Evolutionary conservation across 495 filamentous ascomycete species (phyloP).

Genomic region (Beverwykella pulmonaria): DNA sequence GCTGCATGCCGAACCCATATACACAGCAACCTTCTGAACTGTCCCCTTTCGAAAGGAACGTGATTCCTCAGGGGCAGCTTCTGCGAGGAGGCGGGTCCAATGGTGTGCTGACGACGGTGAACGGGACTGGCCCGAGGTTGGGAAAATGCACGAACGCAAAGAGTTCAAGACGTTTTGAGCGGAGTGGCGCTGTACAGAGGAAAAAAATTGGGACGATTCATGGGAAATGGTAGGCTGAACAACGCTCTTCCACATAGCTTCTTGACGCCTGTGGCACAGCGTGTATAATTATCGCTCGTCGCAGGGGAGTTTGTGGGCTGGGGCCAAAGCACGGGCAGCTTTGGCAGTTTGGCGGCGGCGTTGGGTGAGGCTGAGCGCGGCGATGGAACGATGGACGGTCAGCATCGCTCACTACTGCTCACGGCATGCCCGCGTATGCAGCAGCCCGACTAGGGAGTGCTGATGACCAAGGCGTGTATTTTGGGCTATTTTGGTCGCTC

Average conservation of each 20-base stretch:
- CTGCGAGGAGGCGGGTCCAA: no score
- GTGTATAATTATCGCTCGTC: not conserved
- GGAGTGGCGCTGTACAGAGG: no score
- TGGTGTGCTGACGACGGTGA: no score
- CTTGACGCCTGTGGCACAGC: not conserved
- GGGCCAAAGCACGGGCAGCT: not conserved
- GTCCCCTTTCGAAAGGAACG: not conserved
- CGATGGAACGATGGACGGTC: not conserved
- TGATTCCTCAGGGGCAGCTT: no score
- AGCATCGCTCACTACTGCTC: slow-evolving; percentile 5
- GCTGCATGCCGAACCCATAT: no score
- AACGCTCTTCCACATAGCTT: no score
- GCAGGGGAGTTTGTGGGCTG: not conserved
- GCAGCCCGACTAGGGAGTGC: slow-evolving; percentile 2
- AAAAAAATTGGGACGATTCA: no score
- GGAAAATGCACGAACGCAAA: no score
- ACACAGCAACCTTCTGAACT: not conserved
- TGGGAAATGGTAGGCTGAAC: no score
- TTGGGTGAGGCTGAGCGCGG: slow-evolving; percentile 26
- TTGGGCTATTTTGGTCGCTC: not conserved
- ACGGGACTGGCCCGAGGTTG: no score
- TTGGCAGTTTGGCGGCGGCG: not conserved
- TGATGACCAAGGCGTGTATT: slow-evolving; percentile 30
- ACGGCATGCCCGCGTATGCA: slow-evolving; percentile 23
- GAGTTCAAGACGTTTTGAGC: no score